These are phyloP conservation scores for Crithidia brevicula DNA, from an alignment of 208 protist genomes.

Conservation along the genomic window DNA sequence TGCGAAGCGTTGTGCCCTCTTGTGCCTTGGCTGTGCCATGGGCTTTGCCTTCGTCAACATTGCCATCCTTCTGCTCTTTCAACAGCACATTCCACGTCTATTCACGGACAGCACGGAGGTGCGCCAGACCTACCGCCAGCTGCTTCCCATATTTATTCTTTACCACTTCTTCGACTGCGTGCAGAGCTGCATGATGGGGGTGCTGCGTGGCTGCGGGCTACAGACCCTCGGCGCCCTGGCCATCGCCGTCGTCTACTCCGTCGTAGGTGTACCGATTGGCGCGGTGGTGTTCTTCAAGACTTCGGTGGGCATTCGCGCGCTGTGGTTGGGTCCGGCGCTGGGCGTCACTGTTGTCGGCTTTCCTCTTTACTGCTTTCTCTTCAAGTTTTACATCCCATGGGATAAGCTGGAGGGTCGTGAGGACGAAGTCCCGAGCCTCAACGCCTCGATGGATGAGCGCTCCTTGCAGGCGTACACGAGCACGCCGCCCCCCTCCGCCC, in stretches of 20 bases:
- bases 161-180: constrained; percentile 78
- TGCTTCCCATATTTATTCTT: constrained; percentile 49
- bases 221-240: constrained; percentile 64
- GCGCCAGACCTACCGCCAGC: constrained; percentile 31
- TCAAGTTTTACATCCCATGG: constrained; percentile 74
- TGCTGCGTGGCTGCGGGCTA: constrained; percentile 73
- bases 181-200: constrained; percentile 85
- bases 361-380: constrained; percentile 67
- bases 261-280: constrained; percentile 77
- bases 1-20: constrained; percentile 52
- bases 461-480: constrained; percentile 14
- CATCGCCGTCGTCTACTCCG: constrained; percentile 69
- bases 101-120: constrained; percentile 57
- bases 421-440: constrained; percentile 35
- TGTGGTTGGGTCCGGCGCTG: constrained; percentile 74
- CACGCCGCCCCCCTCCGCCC: constrained; percentile 4
- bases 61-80: constrained; percentile 38
- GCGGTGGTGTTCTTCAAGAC: constrained; percentile 65
- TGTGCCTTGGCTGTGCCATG: constrained; percentile 40
- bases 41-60: constrained; percentile 51
- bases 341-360: constrained; percentile 65
- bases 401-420: constrained; percentile 37
- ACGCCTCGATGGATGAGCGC: constrained; percentile 37
- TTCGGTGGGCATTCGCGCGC: constrained; percentile 54
- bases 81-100: constrained; percentile 36